Base-by-base conservation (phyloP, 23 red algal genomes). In the Pyropia haitanensis region DNA sequence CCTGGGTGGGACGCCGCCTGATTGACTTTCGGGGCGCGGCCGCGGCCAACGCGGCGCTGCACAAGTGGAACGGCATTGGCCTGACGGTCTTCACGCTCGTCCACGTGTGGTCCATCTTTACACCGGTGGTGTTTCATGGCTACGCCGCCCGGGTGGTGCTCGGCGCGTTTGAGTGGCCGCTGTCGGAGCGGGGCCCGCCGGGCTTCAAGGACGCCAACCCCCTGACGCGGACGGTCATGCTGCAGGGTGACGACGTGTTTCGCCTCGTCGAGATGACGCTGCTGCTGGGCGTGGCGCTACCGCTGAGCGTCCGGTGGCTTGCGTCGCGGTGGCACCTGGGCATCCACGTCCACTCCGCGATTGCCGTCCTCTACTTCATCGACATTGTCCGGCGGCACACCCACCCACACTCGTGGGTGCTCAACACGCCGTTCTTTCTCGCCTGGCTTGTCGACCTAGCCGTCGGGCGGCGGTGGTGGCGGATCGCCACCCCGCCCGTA, bases 61-160 rank as follows among this genome's bases (percentile, higher is more conserved):
- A 76, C 55, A 76, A 76, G 60, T 76, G 71, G 71, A 76, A 76
- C 30, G 71, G 71, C 7, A 76, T 76, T 46, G 71, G 27, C 17
- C 22, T 76, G 26, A 51, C 31, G 13, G 71, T 63, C 17, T n/a
- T 39, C 14, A 76, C 71, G 8, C 71, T 76, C 14, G 23, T 76
- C 23, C 71, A 76, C 39, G 71, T 76, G 18, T 76, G 71, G 71
- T 63, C 56, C 5, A 76, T 76, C 25, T 23, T 76, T 2, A 63
- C 63, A 0, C 71, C 71, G 8, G 60, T 55, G 51, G 60, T 76
- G 9, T 18, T 63, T 17, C 4, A 76, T 18, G 71, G 71, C 1
- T 76, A 58, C 56, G 63, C 60, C 33, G 71, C 71, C 1, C 25
- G 63, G 27, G 71, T 76, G 18, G 29, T 76, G 13, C 56, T 61